phyloP scores from a whole-genome alignment of 805 yeast genomes.

The Blastobotrys mokoenaii region DNA sequence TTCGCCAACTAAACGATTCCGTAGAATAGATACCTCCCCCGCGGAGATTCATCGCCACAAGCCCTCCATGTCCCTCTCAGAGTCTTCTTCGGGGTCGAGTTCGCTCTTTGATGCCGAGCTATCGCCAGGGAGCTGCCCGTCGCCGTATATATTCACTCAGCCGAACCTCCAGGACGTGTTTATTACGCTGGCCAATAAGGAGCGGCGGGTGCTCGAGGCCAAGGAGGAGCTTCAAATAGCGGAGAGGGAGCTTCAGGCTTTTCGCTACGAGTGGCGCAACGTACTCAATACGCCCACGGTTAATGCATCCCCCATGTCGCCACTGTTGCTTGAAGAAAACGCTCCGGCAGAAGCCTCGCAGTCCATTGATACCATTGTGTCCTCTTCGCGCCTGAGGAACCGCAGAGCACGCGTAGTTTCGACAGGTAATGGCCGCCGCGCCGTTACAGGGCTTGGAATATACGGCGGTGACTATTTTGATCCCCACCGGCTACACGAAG shows the following conservation, averaged over 20 bases:
- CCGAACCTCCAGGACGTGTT: conserved; percentile 26
- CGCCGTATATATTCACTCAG: conserved; percentile 17
- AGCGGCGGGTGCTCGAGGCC: conserved; percentile 29
- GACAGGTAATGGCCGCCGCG: not conserved
- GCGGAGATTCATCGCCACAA: not conserved
- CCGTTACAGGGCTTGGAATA: not conserved
- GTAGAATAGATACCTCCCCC: too few species aligned
- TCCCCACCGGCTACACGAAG: not conserved
- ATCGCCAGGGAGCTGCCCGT: not conserved
- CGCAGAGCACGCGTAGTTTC: not conserved
- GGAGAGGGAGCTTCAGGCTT: conserved; percentile 20
- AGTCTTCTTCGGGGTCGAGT: not conserved
- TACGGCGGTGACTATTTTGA: not conserved
- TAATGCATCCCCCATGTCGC: not conserved
- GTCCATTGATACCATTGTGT: too few species aligned
- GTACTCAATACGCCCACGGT: conserved; percentile 9
- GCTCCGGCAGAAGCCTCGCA: not conserved
- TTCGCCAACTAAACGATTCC: too few species aligned
- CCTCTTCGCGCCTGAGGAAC: not conserved
- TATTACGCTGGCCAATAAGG: conserved; percentile 27
- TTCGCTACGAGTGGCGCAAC: conserved; percentile 16
- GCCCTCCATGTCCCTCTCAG: not conserved
- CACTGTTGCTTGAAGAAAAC: not conserved
- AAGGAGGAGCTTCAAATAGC: conserved; percentile 23
- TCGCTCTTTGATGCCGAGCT: conserved; percentile 1